Conservation (phyloP, 805 yeast genomes). For the Myxozyma neglecta region DNA sequence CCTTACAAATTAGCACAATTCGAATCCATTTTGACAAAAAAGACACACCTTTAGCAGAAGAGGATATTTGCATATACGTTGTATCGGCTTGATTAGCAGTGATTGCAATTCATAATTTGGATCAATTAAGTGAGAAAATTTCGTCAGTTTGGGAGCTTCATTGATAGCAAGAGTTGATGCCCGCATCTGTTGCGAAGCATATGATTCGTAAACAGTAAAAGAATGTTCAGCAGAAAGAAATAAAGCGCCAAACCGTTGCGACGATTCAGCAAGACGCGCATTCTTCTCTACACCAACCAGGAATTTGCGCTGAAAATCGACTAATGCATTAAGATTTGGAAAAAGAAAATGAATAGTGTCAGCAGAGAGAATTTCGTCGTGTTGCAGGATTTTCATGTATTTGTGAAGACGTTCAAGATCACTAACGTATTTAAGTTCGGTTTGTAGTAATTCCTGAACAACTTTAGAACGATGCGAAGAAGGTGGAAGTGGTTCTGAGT, state of each 20-base stretch:
- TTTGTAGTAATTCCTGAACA: slow-evolving; percentile 77
- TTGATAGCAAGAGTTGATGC: slow-evolving; percentile 76
- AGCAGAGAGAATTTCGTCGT: slow-evolving; percentile 65
- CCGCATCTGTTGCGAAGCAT: slow-evolving; percentile 86
- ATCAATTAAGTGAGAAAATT: slow-evolving; percentile 56
- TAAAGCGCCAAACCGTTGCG: slow-evolving; percentile 85
- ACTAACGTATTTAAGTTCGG: slow-evolving; percentile 90
- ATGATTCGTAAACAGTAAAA: slow-evolving; percentile 81
- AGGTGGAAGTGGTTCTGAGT: slow-evolving; percentile 18
- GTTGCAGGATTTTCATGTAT: slow-evolving; percentile 67
- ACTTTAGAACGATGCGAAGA: slow-evolving; percentile 70
- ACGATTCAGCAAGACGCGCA: slow-evolving; percentile 66
- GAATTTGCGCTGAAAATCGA: slow-evolving; percentile 90
- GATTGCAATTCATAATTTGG: slow-evolving; percentile 88
- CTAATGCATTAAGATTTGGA: slow-evolving; percentile 78
- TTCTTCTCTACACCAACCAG: slow-evolving; percentile 87
- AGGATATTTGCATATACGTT: slow-evolving; percentile 94
- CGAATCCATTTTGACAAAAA: neutral
- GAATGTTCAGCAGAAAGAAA: slow-evolving; percentile 84
- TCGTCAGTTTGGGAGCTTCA: slow-evolving; percentile 57
- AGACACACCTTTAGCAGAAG: slow-evolving; percentile 50
- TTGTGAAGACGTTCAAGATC: slow-evolving; percentile 71
- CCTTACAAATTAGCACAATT: slow-evolving; percentile 36
- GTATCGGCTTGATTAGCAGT: slow-evolving; percentile 89
- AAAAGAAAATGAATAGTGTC: slow-evolving; percentile 80